A percentile compares a stretch with the other conserved stretches of the same genome.
Evolutionary conservation across 1,139 yeast species (phyloP).

Genomic region (Groenewaldozyma auringiensis): DNA sequence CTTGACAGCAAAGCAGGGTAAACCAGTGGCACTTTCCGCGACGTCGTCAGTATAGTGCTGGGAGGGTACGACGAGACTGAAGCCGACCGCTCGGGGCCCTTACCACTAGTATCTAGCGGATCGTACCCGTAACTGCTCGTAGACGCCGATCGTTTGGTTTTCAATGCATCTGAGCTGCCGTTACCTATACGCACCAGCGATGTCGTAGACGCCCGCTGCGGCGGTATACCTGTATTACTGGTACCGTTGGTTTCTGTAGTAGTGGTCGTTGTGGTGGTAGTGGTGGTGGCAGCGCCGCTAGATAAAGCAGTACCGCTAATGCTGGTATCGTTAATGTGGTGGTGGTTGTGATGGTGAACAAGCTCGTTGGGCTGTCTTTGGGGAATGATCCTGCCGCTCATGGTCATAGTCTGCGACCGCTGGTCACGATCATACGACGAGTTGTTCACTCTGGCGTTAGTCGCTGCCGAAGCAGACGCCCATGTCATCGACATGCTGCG

Average conservation of each 20-base stretch:
- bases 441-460: background rate
- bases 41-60: conserved; percentile 37
- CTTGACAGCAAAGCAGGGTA: conserved; percentile 85
- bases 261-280: background rate
- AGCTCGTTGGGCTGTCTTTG: conserved; percentile 18
- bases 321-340: background rate
- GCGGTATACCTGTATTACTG: background rate
- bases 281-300: background rate
- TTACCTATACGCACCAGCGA: background rate
- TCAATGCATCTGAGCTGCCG: conserved; percentile 2
- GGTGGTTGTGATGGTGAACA: background rate
- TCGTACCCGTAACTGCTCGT: too few species aligned
- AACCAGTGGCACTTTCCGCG: conserved; percentile 53
- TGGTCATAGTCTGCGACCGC: conserved; percentile 20
- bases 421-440: conserved; percentile 18
- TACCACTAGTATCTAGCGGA: too few species aligned
- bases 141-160: conserved; percentile 20
- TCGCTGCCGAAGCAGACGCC: conserved; percentile 4
- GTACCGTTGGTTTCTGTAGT: background rate
- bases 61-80: conserved; percentile 24
- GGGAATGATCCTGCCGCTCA: conserved; percentile 28
- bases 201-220: background rate
- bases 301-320: background rate
- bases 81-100: conserved; percentile 5
- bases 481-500: conserved; percentile 24